phyloP scores from a whole-genome alignment of 768 basidiomycete genomes.

The Sutorius australiensis region DNA sequence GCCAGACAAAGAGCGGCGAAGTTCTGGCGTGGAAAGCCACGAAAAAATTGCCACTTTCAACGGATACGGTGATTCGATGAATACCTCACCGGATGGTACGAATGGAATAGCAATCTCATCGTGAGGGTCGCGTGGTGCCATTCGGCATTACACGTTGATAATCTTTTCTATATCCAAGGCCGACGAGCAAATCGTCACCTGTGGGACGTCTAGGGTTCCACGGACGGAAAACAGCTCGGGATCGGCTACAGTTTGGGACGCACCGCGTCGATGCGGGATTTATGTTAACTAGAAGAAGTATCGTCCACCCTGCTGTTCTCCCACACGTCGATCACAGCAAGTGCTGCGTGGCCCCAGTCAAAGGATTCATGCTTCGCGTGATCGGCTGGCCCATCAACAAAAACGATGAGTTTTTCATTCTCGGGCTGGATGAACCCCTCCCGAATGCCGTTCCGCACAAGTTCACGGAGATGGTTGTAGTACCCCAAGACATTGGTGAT shows the following conservation, averaged over 20 bases:
- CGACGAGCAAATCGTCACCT: slow-evolving; percentile 81
- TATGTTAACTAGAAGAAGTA: no score
- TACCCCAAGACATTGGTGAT: slow-evolving; percentile 82
- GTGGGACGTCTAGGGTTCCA: slow-evolving; percentile 93
- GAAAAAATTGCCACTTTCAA: slow-evolving; percentile 5
- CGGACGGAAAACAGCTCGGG: slow-evolving; percentile 84
- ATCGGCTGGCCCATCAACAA: slow-evolving; percentile 70
- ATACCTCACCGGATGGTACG: slow-evolving; percentile 5
- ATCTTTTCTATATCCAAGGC: slow-evolving; percentile 12
- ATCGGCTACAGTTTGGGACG: slow-evolving; percentile 98
- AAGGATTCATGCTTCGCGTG: slow-evolving; percentile 50
- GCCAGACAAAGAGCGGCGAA: no score
- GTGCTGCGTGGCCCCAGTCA: slow-evolving; percentile 75
- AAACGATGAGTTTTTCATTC: slow-evolving; percentile 60
- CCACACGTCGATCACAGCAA: slow-evolving; percentile 66
- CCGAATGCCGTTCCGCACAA: slow-evolving; percentile 63
- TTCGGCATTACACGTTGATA: not conserved
- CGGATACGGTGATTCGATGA: slow-evolving; percentile 25
- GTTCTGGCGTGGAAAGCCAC: no score
- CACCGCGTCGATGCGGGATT: slow-evolving; percentile 60
- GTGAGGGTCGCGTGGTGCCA: slow-evolving; percentile 23
- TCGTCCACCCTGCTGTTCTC: slow-evolving; percentile 25
- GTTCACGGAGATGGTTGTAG: slow-evolving; percentile 73
- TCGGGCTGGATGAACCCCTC: slow-evolving; percentile 70
- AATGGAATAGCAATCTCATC: slow-evolving; percentile 26